These are phyloP conservation scores for Actinidia arguta DNA, from an alignment of 179 eudicot species.

Conservation along the genomic window DNA sequence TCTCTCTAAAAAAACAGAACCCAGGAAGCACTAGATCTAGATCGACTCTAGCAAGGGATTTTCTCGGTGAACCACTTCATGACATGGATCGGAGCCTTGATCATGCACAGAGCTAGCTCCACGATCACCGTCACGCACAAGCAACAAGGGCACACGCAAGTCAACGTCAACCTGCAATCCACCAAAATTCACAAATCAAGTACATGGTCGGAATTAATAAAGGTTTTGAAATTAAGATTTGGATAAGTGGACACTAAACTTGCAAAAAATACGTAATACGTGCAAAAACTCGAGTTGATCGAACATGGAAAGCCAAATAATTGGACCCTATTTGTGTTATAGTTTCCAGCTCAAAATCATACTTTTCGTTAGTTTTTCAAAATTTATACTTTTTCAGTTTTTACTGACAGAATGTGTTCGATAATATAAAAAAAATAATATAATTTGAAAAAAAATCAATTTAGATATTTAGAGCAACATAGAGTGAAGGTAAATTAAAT, in stretches of 20 bases:
- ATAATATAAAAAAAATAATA: too few species aligned
- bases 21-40: too few species aligned
- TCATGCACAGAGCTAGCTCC: constrained; percentile 70
- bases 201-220: not conserved
- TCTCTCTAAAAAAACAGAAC: too few species aligned
- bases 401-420: too few species aligned
- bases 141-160: constrained; percentile 86
- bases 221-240: too few species aligned
- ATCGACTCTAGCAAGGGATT: constrained; percentile 63
- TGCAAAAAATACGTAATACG: not conserved
- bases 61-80: constrained; percentile 78
- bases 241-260: too few species aligned
- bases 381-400: too few species aligned
- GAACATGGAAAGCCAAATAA: not conserved
- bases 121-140: constrained; percentile 81
- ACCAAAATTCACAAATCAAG: not conserved
- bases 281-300: not conserved
- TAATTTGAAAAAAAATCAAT: too few species aligned
- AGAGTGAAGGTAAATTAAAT: not conserved
- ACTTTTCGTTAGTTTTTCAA: too few species aligned
- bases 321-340: not conserved
- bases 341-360: not conserved
- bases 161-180: constrained; percentile 58
- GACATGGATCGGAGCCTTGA: constrained; percentile 86
- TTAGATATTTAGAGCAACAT: too few species aligned